These are phyloP conservation scores for Pseudocercospora ulei DNA, from an alignment of 2,329 filamentous ascomycete genomes.

Conservation along the genomic window DNA sequence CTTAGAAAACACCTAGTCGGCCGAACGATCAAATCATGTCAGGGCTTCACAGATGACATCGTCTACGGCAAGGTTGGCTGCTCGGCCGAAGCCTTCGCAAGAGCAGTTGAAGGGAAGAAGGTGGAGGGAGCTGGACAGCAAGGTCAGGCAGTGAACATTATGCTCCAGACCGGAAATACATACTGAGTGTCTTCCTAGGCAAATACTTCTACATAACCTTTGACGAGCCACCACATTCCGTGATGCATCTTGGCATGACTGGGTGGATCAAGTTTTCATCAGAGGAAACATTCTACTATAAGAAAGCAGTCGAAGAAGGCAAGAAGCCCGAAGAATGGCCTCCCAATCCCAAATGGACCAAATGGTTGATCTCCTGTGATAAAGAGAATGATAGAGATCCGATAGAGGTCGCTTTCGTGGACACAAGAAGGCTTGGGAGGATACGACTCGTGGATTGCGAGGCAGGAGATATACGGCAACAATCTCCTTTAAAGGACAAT, in stretches of 20 bases:
- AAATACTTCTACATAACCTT: constrained; percentile 95
- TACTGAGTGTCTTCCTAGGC: constrained; percentile 2
- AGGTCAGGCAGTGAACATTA: constrained; percentile 41
- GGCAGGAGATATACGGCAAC: constrained; percentile 62
- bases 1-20: constrained; percentile 75
- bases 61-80: constrained; percentile 88
- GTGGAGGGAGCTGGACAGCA: constrained; percentile 65
- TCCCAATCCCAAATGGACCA: constrained; percentile 77
- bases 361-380: constrained; percentile 62
- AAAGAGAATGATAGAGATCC: constrained; percentile 36
- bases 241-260: constrained; percentile 47
- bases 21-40: constrained; percentile 61
- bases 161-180: no score
- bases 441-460: constrained; percentile 74
- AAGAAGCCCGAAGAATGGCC: constrained; percentile 59
- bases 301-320: constrained; percentile 45
- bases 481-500: constrained; percentile 76
- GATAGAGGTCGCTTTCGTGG: constrained; percentile 68
- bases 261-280: constrained; percentile 84
- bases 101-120: constrained; percentile 64
- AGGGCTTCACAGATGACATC: constrained; percentile 67
- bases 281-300: constrained; percentile 70
- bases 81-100: constrained; percentile 61
- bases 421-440: constrained; percentile 66
- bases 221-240: constrained; percentile 66